phyloP scores from a whole-genome alignment of 1,284 basidiomycete species.

The Marasmius tenuissimus region DNA sequence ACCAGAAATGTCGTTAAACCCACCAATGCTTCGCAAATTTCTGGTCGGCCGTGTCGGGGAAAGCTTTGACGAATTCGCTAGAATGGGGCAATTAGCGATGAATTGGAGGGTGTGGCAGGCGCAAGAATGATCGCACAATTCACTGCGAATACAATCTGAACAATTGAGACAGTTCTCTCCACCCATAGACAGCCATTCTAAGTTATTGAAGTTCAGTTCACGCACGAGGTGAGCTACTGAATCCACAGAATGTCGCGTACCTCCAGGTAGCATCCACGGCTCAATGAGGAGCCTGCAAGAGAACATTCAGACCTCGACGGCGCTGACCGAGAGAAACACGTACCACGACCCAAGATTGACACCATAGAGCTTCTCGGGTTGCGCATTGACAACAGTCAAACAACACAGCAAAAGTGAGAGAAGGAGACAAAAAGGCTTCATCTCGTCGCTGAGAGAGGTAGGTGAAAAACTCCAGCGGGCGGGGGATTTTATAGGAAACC shows the following conservation, averaged over 20 bases:
- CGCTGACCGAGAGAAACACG: constrained; percentile 15
- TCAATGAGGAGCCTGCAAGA: constrained; percentile 55
- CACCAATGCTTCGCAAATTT: constrained; percentile 68
- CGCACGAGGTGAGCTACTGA: neutral
- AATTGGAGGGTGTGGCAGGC: constrained; percentile 1
- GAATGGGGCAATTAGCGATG: constrained; percentile 2
- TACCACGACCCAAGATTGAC: constrained; percentile 67
- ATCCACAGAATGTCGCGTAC: constrained; percentile 24
- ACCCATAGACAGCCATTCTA: constrained; percentile 68
- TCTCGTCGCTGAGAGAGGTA: too few relatives aligned
- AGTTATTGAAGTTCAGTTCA: neutral
- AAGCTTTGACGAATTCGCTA: constrained; percentile 58
- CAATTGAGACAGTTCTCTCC: constrained; percentile 56
- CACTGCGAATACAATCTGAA: constrained; percentile 54
- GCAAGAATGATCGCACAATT: constrained; percentile 45
- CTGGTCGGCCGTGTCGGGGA: constrained; percentile 57
- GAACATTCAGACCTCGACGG: constrained; percentile 3
- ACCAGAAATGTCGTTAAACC: constrained; percentile 6
- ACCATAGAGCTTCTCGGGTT: constrained; percentile 59
- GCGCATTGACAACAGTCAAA: neutral
- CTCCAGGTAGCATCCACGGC: constrained; percentile 69
- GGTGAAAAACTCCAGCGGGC: too few relatives aligned
- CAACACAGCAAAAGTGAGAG: too few relatives aligned
- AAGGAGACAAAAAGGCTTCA: too few relatives aligned
- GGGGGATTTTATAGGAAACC: too few relatives aligned